Evolutionary conservation across 78 protist genomes (phyloP).

Genomic region (Dictyostelium capitatum): DNA sequence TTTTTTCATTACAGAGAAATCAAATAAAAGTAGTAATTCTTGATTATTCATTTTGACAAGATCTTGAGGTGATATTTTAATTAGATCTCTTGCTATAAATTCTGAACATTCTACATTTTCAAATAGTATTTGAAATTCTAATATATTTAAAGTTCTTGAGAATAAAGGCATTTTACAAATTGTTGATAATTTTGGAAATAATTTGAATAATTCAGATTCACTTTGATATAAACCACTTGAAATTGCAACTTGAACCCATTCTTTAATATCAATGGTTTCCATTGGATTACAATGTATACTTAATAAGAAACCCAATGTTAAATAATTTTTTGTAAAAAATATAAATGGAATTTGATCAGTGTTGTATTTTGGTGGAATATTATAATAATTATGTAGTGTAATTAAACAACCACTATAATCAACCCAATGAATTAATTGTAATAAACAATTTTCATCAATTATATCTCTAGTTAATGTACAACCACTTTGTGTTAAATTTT

Average conservation of each 20-base stretch:
- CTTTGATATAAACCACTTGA: not conserved
- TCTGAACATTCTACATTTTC: not conserved
- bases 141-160: not conserved
- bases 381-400: not conserved
- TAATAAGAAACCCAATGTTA: not conserved
- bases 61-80: not conserved
- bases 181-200: not conserved
- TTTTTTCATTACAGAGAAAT: not conserved
- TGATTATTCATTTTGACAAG: not conserved
- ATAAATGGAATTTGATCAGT: not conserved
- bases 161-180: not conserved
- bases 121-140: not conserved
- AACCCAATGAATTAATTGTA: not conserved
- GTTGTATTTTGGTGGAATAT: not conserved
- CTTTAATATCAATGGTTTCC: not conserved
- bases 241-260: not conserved
- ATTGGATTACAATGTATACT: not conserved
- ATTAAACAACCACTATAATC: not conserved
- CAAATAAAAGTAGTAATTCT: not conserved
- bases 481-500: not conserved
- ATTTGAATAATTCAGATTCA: not conserved
- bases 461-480: not conserved
- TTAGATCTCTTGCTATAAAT: not conserved
- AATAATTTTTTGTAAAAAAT: constrained; percentile 4
- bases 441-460: not conserved